Evolutionary conservation across 1,284 basidiomycete genomes (phyloP).

Genomic region (Leccinum fuscescens): DNA sequence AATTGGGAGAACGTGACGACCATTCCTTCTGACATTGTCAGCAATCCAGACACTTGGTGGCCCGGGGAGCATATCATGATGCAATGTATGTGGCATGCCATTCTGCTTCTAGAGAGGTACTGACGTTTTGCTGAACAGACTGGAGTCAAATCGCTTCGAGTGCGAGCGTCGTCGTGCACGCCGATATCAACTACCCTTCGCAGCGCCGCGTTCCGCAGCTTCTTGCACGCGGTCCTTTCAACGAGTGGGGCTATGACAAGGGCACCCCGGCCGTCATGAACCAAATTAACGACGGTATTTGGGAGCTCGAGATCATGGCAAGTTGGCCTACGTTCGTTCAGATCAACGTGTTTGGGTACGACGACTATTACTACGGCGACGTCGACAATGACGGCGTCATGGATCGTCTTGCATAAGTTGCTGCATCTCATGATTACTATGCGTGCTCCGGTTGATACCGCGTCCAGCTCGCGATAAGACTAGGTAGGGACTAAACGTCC

Average conservation of each 20-base stretch:
- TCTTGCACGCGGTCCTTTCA: conserved; percentile 84
- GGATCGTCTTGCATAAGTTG: conserved; percentile 63
- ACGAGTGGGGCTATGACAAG: conserved; percentile 86
- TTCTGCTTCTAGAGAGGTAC: not conserved
- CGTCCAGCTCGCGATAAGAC: conserved; percentile 21
- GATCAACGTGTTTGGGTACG: conserved; percentile 84
- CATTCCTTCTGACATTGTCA: conserved; percentile 60
- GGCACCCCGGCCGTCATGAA: conserved; percentile 71
- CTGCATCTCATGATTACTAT: conserved; percentile 3
- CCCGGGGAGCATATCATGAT: conserved; percentile 80
- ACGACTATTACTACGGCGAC: conserved; percentile 90
- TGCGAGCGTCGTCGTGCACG: conserved; percentile 69
- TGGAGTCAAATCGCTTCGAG: conserved; percentile 70
- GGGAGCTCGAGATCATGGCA: conserved; percentile 84
- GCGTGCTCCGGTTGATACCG: conserved; percentile 5
- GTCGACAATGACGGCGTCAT: conserved; percentile 82
- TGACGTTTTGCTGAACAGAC: conserved; percentile 45
- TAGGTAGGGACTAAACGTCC: not conserved
- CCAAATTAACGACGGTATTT: conserved; percentile 59
- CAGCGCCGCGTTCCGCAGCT: conserved; percentile 82
- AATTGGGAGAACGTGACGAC: conserved; percentile 72
- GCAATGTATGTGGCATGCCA: conserved; percentile 60
- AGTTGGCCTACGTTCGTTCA: conserved; percentile 86
- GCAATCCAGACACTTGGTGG: conserved; percentile 67
- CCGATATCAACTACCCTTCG: conserved; percentile 62